A percentile compares a stretch with the other conserved stretches of the same genome.
Conservation (phyloP, 257 asterid genomes). For the Forsythia viridissima region DNA sequence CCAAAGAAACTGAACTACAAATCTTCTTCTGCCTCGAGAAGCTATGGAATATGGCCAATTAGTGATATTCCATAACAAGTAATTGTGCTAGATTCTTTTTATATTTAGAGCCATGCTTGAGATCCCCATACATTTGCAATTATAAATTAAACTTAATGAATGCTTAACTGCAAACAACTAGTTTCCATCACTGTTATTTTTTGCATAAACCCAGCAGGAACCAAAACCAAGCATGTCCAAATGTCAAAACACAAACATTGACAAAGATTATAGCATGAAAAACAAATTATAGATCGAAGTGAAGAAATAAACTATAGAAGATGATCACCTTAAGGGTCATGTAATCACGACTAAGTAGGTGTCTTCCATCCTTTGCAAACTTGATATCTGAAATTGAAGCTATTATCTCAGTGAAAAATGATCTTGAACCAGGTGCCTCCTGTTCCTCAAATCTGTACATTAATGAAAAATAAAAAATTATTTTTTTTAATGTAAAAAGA, state of each 20-base stretch:
- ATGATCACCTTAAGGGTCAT: constrained; percentile 94
- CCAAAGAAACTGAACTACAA: constrained; percentile 11
- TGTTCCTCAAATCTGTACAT: constrained; percentile 92
- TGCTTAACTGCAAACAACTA: constrained; percentile 7
- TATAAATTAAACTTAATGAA: not conserved
- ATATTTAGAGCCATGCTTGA: not conserved
- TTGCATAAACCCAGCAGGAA: constrained; percentile 6
- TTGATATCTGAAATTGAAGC: constrained; percentile 99
- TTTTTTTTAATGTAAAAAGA: constrained; percentile 22
- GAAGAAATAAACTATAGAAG: constrained; percentile 10
- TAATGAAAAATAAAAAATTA: constrained; percentile 36
- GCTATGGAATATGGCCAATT: constrained; percentile 1
- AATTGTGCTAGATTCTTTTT: not conserved
- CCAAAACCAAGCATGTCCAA: constrained; percentile 9
- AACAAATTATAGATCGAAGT: constrained; percentile 7
- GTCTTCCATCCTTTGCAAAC: constrained; percentile 92
- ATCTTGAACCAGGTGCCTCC: constrained; percentile 97
- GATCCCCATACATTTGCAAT: constrained; percentile 3
- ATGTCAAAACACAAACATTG: constrained; percentile 1
- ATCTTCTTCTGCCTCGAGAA: constrained; percentile 8
- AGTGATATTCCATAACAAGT: not conserved
- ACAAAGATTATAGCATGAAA: constrained; percentile 2
- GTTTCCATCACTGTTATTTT: constrained; percentile 13
- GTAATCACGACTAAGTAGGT: constrained; percentile 96
- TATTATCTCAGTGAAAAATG: constrained; percentile 99